Evolutionary conservation across 1,139 yeast species (phyloP).

Genomic region (Blastobotrys arbuscula): DNA sequence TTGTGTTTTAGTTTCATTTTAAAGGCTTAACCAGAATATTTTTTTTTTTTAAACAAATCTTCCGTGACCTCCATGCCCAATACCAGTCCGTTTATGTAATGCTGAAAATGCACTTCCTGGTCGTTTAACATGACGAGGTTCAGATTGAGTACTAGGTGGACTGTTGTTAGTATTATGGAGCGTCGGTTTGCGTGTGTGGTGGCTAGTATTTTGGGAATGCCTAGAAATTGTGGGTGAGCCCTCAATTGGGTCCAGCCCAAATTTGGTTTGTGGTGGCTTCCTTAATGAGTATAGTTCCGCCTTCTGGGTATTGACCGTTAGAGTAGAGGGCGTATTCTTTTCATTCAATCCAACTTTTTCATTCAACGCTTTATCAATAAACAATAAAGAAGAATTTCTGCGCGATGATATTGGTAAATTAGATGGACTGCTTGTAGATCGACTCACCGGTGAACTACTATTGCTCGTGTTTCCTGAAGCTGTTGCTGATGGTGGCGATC

Average conservation of each 20-base stretch:
- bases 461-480: slow-evolving; percentile 6
- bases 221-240: slow-evolving; percentile 19
- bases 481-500: slow-evolving; percentile 10
- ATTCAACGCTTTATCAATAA: slow-evolving; percentile 8
- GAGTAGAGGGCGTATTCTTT: neutral
- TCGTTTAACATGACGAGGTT: slow-evolving; percentile 7
- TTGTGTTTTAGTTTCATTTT: no score
- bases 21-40: neutral
- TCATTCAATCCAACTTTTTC: neutral
- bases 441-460: slow-evolving; percentile 3
- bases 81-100: slow-evolving; percentile 21
- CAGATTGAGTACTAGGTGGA: neutral
- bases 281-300: slow-evolving; percentile 7
- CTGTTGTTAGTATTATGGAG: neutral
- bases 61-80: slow-evolving; percentile 24
- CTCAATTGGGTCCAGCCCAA: slow-evolving; percentile 19
- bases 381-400: slow-evolving; percentile 9
- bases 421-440: slow-evolving; percentile 1
- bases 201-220: neutral
- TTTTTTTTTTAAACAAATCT: slow-evolving; percentile 13
- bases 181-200: neutral
- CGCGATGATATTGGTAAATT: slow-evolving; percentile 13
- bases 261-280: slow-evolving; percentile 9
- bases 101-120: slow-evolving; percentile 28
- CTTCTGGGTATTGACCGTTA: neutral